Evolutionary conservation across 768 basidiomycete species (phyloP).

Genomic region (Psilocybe cyanescens): DNA sequence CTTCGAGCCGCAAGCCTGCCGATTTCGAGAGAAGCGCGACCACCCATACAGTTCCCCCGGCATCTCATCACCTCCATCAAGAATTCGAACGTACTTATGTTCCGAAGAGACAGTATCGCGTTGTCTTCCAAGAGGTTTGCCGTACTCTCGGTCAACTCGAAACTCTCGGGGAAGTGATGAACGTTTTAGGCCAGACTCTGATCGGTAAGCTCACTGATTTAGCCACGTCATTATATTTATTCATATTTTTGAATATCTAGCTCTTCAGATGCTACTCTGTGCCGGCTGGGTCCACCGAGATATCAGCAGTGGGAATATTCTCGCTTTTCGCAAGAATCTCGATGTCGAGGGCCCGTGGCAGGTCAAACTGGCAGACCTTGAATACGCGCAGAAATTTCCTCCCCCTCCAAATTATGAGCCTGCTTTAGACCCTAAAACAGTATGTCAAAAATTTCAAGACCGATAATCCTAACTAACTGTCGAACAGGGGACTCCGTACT

Average conservation of each 20-base stretch:
- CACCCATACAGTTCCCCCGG: neutral
- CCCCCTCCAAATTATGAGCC: no score
- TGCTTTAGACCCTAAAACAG: no score
- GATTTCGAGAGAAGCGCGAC: neutral
- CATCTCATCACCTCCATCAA: no score
- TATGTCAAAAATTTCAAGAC: no score
- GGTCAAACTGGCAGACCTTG: neutral
- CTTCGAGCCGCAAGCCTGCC: no score
- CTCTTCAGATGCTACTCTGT: conserved; percentile 13
- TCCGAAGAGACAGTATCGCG: conserved; percentile 12
- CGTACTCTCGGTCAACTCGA: conserved; percentile 1
- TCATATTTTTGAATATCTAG: neutral
- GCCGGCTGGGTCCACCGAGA: conserved; percentile 18
- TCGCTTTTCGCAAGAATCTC: neutral
- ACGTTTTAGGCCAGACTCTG: neutral
- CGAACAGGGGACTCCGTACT: no score
- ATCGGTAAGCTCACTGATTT: conserved; percentile 4
- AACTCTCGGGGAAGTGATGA: conserved; percentile 11
- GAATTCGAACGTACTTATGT: neutral
- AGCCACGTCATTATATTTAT: neutral
- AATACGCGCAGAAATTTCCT: no score
- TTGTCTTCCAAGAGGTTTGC: conserved; percentile 14
- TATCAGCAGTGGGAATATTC: conserved; percentile 17
- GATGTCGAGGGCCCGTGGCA: neutral
- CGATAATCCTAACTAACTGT: no score